phyloP scores from a whole-genome alignment of 345 rosid genomes.

The Hevea brasiliensis region DNA sequence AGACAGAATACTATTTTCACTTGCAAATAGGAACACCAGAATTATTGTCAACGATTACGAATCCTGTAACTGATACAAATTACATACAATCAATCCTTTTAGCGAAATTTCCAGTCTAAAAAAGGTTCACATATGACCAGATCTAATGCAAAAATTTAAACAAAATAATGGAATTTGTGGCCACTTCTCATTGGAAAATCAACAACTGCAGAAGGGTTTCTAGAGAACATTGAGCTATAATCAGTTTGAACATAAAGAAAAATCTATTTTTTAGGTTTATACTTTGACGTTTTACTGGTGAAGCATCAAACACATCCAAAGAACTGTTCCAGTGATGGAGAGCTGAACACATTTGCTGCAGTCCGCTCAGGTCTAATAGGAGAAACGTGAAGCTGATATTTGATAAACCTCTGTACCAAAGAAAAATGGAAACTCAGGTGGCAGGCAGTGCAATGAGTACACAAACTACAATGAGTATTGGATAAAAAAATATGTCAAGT shows the following conservation, averaged over 20 bases:
- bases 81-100: slow-evolving; percentile 27
- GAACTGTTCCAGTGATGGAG: slow-evolving; percentile 80
- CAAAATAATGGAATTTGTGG: slow-evolving; percentile 19
- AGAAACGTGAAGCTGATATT: slow-evolving; percentile 80
- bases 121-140: slow-evolving; percentile 1
- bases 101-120: slow-evolving; percentile 14
- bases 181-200: slow-evolving; percentile 15
- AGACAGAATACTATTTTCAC: not conserved
- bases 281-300: slow-evolving; percentile 16
- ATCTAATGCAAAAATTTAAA: slow-evolving; percentile 38
- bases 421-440: not conserved
- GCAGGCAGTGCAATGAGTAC: not conserved
- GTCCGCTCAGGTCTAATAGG: slow-evolving; percentile 54
- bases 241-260: slow-evolving; percentile 12
- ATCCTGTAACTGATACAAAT: slow-evolving; percentile 19
- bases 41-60: slow-evolving; percentile 26
- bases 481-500: not conserved
- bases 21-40: slow-evolving; percentile 10
- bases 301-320: slow-evolving; percentile 59
- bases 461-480: not conserved
- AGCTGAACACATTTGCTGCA: slow-evolving; percentile 69
- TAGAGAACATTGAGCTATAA: slow-evolving; percentile 14
- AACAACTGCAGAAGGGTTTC: slow-evolving; percentile 13
- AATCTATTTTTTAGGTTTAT: slow-evolving; percentile 4
- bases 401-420: slow-evolving; percentile 83